These are phyloP conservation scores for Fusarium verrucosum DNA, from an alignment of 2,329 filamentous ascomycete genomes.

Conservation along the genomic window DNA sequence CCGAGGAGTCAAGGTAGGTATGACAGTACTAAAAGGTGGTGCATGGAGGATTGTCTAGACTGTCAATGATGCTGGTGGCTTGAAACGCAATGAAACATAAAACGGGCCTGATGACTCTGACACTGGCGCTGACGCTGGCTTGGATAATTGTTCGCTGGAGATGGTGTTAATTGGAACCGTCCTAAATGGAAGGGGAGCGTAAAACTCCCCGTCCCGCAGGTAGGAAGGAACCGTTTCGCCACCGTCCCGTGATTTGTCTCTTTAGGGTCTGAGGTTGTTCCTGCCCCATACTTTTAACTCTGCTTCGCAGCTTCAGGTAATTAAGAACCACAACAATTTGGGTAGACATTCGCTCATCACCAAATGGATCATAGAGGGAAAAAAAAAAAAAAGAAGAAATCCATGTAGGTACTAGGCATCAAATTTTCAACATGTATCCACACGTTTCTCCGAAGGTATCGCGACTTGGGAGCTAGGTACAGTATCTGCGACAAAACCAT, in stretches of 20 bases:
- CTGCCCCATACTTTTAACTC: constrained; percentile 38
- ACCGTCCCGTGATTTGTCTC: constrained; percentile 25
- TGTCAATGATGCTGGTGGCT: constrained; percentile 26
- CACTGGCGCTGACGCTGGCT: neutral
- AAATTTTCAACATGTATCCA: no score
- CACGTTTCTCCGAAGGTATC: neutral
- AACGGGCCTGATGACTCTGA: constrained; percentile 15
- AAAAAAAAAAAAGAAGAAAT: no score
- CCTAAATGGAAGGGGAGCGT: constrained; percentile 23
- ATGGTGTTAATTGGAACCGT: constrained; percentile 13
- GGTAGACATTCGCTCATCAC: neutral
- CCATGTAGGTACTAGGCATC: neutral
- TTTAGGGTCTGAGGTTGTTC: neutral
- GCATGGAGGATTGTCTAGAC: neutral
- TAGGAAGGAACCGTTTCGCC: constrained; percentile 33
- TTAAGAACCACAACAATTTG: neutral
- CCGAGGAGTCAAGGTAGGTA: neutral
- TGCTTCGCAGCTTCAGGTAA: constrained; percentile 8
- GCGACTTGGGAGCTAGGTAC: neutral
- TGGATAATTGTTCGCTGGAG: constrained; percentile 2
- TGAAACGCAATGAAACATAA: constrained; percentile 30
- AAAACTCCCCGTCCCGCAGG: constrained; percentile 36
- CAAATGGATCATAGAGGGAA: neutral
- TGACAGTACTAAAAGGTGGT: neutral
- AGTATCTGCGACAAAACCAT: neutral